These are phyloP conservation scores for Diaporthe humulicola DNA, from an alignment of 2,329 filamentous ascomycete species.

Conservation along the genomic window DNA sequence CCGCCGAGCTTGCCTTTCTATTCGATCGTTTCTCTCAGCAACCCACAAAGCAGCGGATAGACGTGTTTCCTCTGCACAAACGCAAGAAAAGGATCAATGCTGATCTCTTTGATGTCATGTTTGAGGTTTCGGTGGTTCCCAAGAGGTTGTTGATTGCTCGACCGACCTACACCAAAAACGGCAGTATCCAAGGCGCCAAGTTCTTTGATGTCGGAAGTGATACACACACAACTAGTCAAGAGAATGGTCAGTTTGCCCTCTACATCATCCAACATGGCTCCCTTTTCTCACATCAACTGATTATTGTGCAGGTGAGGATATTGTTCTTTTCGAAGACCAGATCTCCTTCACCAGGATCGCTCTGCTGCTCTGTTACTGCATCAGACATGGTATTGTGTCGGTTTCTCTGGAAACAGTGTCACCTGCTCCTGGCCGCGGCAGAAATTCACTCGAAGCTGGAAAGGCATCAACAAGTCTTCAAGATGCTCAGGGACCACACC, in stretches of 20 bases:
- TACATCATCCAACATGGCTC: too few relatives aligned
- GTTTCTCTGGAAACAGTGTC: not conserved
- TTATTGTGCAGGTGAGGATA: not conserved
- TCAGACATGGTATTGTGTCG: not conserved
- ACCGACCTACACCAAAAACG: not conserved
- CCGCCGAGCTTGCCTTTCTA: not conserved
- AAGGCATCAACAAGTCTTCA: not conserved
- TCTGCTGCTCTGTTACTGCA: not conserved
- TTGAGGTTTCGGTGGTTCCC: not conserved
- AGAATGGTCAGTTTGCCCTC: not conserved
- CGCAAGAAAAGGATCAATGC: not conserved
- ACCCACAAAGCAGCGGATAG: not conserved
- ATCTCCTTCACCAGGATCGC: not conserved
- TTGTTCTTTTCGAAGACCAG: not conserved
- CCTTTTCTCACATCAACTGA: not conserved
- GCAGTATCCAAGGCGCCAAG: not conserved
- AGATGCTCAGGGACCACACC: not conserved
- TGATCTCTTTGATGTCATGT: not conserved
- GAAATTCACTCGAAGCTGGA: too few relatives aligned
- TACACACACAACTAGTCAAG: not conserved
- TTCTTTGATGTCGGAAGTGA: constrained; percentile 20
- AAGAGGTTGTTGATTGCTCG: constrained; percentile 17
- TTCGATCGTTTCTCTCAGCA: not conserved
- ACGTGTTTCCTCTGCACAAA: not conserved
- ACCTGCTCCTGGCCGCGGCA: not conserved